Evolutionary conservation across 2,329 filamentous ascomycete species (phyloP).

Genomic region (Hypoxylon sp.): DNA sequence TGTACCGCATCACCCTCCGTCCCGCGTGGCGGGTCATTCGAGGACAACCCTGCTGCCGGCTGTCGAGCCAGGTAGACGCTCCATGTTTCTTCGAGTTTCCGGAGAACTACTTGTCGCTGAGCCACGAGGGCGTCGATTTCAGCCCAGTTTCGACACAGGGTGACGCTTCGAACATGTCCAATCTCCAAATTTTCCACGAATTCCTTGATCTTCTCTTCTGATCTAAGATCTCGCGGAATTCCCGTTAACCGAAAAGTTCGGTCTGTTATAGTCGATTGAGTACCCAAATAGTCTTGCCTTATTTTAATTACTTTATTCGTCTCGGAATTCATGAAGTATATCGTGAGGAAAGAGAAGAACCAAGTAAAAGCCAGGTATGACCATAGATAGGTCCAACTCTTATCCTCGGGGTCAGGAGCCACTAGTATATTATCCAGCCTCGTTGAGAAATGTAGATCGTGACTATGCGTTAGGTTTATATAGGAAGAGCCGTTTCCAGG

Average conservation of each 20-base stretch:
- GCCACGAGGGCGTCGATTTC: constrained; percentile 82
- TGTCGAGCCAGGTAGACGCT: constrained; percentile 78
- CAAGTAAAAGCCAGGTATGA: constrained; percentile 96
- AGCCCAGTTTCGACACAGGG: constrained; percentile 88
- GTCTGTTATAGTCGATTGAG: constrained; percentile 95
- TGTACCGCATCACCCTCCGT: constrained; percentile 52
- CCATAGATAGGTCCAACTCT: constrained; percentile 77
- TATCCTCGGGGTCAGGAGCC: constrained; percentile 44
- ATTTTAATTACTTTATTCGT: constrained; percentile 88
- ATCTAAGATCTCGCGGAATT: constrained; percentile 83
- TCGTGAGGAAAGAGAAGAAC: constrained; percentile 84
- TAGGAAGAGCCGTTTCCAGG: constrained; percentile 16
- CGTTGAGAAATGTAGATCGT: constrained; percentile 20
- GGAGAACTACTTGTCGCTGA: constrained; percentile 74
- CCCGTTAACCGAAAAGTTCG: constrained; percentile 92
- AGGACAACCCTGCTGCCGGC: constrained; percentile 56
- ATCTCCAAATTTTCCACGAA: constrained; percentile 91
- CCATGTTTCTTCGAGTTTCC: constrained; percentile 86
- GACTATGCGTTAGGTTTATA: constrained; percentile 4
- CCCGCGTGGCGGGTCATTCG: constrained; percentile 35
- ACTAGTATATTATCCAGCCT: constrained; percentile 23
- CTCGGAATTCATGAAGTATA: constrained; percentile 87
- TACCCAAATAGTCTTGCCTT: constrained; percentile 91
- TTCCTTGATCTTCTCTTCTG: constrained; percentile 85
- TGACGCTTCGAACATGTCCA: constrained; percentile 90